Evolutionary conservation across 1,284 basidiomycete genomes (phyloP), one percentile per base, ranked within the genome.

Genomic region (Somion occarium): DNA sequence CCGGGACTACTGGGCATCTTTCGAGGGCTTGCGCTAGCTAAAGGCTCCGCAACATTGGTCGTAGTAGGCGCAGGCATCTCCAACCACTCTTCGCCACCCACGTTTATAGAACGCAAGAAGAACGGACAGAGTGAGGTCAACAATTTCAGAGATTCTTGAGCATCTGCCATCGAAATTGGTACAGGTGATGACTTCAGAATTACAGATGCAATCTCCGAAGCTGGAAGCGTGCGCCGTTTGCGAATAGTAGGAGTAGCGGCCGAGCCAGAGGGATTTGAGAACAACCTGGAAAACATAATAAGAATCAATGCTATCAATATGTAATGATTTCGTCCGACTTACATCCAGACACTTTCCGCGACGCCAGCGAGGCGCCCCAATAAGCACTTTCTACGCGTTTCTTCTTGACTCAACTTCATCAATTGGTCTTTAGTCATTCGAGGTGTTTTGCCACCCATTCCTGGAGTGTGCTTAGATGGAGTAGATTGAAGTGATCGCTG

Each of bases 301-400:
- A 23, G 34, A 46, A 46, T 46, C 50, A 46, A 54, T 13, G 27
- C 46, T n/a, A 9, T 27, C 30, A 27, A 15, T 18, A 45, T 15
- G 50, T 22, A 37, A 25, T 38, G 30, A 18, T 22, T 41, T 30
- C 49, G 49, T 25, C 20, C 23, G 41, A 72, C 83, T 64, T 60
- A 86, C 88, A 91, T 90, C 87, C 88, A 91, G n/a, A 85, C 77
- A 55, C 87, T 86, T 63, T 91, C 88, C n/a, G 88, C 88, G 19
- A 91, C 76, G 12, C 84, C 82, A 25, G 77, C 75, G 9, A 91
- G 75, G n/a, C 88, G 79, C 48, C 88, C 88, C 7, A 91, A 73
- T 18, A 90, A 65, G 59, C 86, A 88, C 38, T 85, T 74, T 50
- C 84, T 74, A 51, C 87, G 76, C 68, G 85, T 79, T 61, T 88